Evolutionary conservation across 179 eudicot species (phyloP), one percentile per base, ranked within the genome.

Genomic region (Beta macrorhiza): DNA sequence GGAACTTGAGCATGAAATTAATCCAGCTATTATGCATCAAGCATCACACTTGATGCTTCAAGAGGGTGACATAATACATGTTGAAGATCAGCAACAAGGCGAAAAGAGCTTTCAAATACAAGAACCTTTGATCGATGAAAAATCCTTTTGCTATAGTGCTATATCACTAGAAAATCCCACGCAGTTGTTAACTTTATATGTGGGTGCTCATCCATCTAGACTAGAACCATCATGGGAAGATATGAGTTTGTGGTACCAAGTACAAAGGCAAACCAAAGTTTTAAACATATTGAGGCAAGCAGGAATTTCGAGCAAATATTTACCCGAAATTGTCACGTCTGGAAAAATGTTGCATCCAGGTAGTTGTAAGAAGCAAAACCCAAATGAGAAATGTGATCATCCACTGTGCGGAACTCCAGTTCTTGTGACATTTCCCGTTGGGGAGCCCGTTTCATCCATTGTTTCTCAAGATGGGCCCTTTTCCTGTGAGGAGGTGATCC

Each of bases 211-310:
- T 83, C 93, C 98, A 64, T 93, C 97, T 57, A 89, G 91, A 44
- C 82, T 94, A 55, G 98, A 93, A 79, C 97, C 96, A 9, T 90
- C 94, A 29, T 91, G 93, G 93, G 97, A 94, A 78, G 97, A 93
- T 85, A 94, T 94, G 98, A 91, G 92, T 67, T 86, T 93, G 20
- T 94, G 98, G 98, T 94, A 94, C 86, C 98, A 89, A 84, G 98
- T 94, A 0, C 98, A 94, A 76, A 88, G 98, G 87, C 98, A 94
- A 78, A 93, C 94, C 45, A 94, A 94, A 86, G 90, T 94, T 51
- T 76, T 94, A 53, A 93, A 91, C 81, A 85, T 93, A 49, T 83
- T 94, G 20, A 89, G 88, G 72, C 93, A 94, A 72, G 84, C 88
- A 7, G 93, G 92, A 61, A 80, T 91, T 70, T 89, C 92, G 1